These are phyloP conservation scores for Epicoccum nigrum DNA, from an alignment of 2,329 filamentous ascomycete species.

Conservation along the genomic window DNA sequence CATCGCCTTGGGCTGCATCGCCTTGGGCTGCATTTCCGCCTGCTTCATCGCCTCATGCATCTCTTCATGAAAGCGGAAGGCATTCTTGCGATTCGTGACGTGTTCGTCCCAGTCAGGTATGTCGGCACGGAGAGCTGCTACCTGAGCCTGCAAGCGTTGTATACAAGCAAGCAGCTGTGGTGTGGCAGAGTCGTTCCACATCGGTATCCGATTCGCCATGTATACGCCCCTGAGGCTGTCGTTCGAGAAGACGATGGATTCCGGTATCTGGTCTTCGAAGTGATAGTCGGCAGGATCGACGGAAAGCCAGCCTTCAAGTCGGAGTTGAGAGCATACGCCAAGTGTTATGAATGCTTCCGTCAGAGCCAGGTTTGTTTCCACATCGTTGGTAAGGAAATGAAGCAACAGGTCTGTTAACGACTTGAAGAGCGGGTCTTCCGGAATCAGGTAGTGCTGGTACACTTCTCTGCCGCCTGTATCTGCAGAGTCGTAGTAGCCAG, in stretches of 20 bases:
- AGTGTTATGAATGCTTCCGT: conserved; percentile 84
- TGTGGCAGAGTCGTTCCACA: conserved; percentile 43
- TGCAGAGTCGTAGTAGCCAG: conserved; percentile 52
- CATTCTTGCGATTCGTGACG: conserved; percentile 56
- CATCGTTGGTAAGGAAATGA: conserved; percentile 85
- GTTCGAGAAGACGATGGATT: conserved; percentile 33
- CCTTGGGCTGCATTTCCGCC: conserved; percentile 36
- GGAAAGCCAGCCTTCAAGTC: conserved; percentile 88
- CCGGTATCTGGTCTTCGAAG: conserved; percentile 35
- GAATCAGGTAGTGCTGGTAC: conserved; percentile 64
- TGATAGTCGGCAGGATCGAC: conserved; percentile 64
- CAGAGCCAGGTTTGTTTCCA: conserved; percentile 87
- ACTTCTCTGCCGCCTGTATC: conserved; percentile 64
- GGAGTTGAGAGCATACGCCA: conserved; percentile 82
- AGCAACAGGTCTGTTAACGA: conserved; percentile 66
- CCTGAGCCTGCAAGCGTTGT: conserved; percentile 49
- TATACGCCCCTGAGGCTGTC: conserved; percentile 42
- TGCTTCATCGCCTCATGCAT: conserved; percentile 49
- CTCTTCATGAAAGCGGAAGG: conserved; percentile 56
- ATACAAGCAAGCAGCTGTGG: conserved; percentile 53
- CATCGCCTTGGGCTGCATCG: conserved; percentile 32
- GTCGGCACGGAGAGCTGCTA: conserved; percentile 51
- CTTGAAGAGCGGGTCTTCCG: conserved; percentile 65
- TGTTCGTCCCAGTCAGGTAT: conserved; percentile 57
- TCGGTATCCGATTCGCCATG: conserved; percentile 44